phyloP scores from a whole-genome alignment of 805 yeast species.

The Lipomyces kockii region DNA sequence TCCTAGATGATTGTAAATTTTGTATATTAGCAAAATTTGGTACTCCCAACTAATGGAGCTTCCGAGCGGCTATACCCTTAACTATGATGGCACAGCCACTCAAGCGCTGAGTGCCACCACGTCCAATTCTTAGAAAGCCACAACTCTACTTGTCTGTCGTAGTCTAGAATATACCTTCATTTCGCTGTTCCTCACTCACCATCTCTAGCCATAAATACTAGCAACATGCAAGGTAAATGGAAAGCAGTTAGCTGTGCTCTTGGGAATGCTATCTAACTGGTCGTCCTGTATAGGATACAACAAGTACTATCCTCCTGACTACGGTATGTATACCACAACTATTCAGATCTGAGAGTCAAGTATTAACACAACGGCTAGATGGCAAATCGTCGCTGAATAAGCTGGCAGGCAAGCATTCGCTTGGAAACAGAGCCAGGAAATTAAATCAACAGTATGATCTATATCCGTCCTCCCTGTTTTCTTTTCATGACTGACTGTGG shows the following conservation, averaged over 20 bases:
- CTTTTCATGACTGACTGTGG: neutral
- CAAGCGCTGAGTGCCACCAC: neutral
- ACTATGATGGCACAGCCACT: neutral
- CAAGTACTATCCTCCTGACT: conserved; percentile 46
- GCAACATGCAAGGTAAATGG: conserved; percentile 12
- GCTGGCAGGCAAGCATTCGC: conserved; percentile 42
- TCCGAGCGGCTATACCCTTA: neutral
- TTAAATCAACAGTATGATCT: conserved; percentile 33
- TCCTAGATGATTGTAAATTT: neutral
- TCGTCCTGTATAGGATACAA: conserved; percentile 38
- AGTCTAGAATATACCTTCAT: neutral
- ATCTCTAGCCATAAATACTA: neutral
- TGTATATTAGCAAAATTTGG: neutral
- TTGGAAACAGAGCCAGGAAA: conserved; percentile 42
- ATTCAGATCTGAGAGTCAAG: neutral
- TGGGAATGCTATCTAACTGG: neutral
- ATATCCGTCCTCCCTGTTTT: neutral
- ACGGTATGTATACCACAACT: conserved; percentile 37
- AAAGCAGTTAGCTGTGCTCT: neutral
- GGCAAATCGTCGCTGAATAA: conserved; percentile 42
- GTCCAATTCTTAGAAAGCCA: neutral
- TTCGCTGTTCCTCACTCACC: neutral
- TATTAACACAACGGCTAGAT: conserved; percentile 30
- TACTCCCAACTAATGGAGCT: neutral
- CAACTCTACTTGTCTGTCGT: neutral